Evolutionary conservation across 306 rosid genomes (phyloP).

Genomic region (Cucurbita pepo): DNA sequence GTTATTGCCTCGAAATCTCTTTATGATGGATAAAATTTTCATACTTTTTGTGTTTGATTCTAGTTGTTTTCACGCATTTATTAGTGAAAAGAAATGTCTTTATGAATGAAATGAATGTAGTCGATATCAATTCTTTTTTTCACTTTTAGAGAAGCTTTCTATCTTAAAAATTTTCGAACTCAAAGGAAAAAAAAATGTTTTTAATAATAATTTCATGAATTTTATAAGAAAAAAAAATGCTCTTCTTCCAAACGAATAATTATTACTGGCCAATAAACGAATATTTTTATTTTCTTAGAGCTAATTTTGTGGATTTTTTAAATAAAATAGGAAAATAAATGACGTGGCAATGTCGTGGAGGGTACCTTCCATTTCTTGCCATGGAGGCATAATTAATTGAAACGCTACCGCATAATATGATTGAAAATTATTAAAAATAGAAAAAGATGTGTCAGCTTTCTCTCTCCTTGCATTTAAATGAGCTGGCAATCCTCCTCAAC

Average conservation of each 20-base stretch:
- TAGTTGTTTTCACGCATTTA: not conserved
- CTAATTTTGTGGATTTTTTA: too few species aligned
- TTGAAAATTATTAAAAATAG: slow-evolving; percentile 5
- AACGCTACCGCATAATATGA: not conserved
- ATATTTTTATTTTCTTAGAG: not conserved
- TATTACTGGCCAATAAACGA: not conserved
- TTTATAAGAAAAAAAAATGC: too few species aligned
- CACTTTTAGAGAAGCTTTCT: not conserved
- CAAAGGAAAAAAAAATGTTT: too few species aligned
- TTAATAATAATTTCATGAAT: too few species aligned
- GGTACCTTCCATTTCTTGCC: not conserved
- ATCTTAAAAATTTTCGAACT: too few species aligned
- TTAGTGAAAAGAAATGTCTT: not conserved
- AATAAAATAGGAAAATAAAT: not conserved
- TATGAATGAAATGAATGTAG: not conserved
- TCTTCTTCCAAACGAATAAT: too few species aligned
- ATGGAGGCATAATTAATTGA: not conserved
- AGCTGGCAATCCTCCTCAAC: slow-evolving; percentile 2
- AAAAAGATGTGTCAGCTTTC: not conserved
- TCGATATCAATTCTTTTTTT: not conserved
- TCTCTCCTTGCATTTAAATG: not conserved
- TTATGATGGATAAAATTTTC: not conserved
- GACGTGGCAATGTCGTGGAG: not conserved
- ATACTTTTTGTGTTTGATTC: not conserved
- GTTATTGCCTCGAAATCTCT: too few species aligned